Percentiles rank a stretch among this genome's conserved stretches.
Evolutionary conservation across 495 filamentous ascomycete genomes (phyloP).

Genomic region (Xylaria castorea): DNA sequence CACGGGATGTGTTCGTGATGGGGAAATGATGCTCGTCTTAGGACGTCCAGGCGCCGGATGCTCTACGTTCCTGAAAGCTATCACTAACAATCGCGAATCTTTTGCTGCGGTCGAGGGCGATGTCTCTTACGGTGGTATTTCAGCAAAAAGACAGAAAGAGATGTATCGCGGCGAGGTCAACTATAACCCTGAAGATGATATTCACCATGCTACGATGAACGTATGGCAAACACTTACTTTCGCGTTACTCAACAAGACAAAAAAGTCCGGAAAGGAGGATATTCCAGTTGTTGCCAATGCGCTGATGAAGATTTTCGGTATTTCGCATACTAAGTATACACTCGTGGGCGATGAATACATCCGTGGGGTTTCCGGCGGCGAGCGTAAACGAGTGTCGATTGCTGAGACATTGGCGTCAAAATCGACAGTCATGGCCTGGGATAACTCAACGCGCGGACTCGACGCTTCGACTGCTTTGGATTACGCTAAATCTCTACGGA

Average conservation of each 20-base stretch:
- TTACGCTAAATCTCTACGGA: constrained; percentile 76
- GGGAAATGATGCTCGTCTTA: constrained; percentile 83
- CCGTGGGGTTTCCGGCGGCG: constrained; percentile 72
- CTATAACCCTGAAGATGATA: constrained; percentile 83
- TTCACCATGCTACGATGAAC: constrained; percentile 77
- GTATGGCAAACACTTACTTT: constrained; percentile 85
- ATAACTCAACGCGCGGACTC: constrained; percentile 81
- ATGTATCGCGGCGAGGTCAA: constrained; percentile 81
- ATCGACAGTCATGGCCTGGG: constrained; percentile 62
- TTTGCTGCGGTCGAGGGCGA: constrained; percentile 75
- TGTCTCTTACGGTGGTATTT: constrained; percentile 78
- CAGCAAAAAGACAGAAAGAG: constrained; percentile 69
- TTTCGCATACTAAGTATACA: constrained; percentile 81
- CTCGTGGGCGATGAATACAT: constrained; percentile 86
- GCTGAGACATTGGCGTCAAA: constrained; percentile 58
- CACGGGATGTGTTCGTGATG: constrained; percentile 76
- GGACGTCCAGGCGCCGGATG: constrained; percentile 83
- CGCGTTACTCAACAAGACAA: constrained; percentile 83
- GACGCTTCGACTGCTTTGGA: constrained; percentile 82
- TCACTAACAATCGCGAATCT: constrained; percentile 70
- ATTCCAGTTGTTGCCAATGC: constrained; percentile 73
- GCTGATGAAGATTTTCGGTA: constrained; percentile 80
- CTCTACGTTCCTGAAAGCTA: constrained; percentile 78
- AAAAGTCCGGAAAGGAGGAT: constrained; percentile 69
- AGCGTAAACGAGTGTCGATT: constrained; percentile 65